Base-by-base conservation (phyloP, 768 basidiomycete species). In the Baorangia bicolor region DNA sequence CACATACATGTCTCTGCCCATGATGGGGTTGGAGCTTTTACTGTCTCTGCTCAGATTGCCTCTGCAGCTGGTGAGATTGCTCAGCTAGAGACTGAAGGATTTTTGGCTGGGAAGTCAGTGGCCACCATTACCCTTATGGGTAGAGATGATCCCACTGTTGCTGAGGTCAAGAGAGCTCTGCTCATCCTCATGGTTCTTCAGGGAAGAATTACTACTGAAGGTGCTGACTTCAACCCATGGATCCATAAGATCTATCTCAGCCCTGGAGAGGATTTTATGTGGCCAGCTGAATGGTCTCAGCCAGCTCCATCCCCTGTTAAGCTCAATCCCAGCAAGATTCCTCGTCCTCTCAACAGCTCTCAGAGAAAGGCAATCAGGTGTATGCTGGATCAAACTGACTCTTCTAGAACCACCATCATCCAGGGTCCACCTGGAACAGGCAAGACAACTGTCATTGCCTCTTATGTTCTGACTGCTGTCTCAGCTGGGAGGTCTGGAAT, bases 361-460 rank as follows among this genome's bases (percentile, higher is more conserved):
- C 78, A 80, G 60, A 59, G 37, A 12, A 56, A 56, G 7, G 77
- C 79, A 21, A 59, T 78, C 14, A 57, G 49, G 4, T 59, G 60
- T 23, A 78, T 80, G 76, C 73, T 80, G 21, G 60, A 69, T n/a
- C 55, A 65, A 18, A 64, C 67, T 67, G 60, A 74, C 64, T 35
- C 62, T 28, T 42, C 59, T 58, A 63, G 78, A 61, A 33, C 81
- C 66, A 69, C 72, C 74, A 55, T 55, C 34, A 70, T 53, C 35
- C 74, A 74, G 35, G 84, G 83, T 2, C 86, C 85, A 33, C 85
- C 86, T 57, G 86, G 86, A 1, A 87, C 85, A 52, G 87, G 87
- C 20, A 89, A 89, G 65, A 89, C 87, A 0, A 83, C 84, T 40
- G 87, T 88, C 2, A 89, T 89, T 70, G 82, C 84, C 12, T 74